phyloP scores from a whole-genome alignment of 805 yeast genomes.

The Komagataella populi region DNA sequence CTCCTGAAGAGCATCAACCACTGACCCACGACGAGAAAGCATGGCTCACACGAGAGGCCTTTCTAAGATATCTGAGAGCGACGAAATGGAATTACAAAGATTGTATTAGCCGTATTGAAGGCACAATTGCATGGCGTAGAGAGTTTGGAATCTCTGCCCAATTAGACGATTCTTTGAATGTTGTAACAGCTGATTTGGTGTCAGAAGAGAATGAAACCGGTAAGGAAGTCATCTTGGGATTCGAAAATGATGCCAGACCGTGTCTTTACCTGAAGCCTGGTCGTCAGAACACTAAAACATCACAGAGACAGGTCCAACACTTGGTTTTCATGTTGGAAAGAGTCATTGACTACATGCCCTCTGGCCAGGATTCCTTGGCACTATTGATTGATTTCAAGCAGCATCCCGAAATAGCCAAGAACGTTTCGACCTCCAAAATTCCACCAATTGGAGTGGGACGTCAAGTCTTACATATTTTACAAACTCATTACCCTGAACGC shows the following conservation, averaged over 20 bases:
- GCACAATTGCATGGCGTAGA: constrained; percentile 85
- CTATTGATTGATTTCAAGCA: constrained; percentile 85
- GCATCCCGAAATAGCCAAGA: constrained; percentile 39
- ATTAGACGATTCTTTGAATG: constrained; percentile 32
- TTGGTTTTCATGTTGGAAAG: constrained; percentile 86
- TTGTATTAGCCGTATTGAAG: constrained; percentile 61
- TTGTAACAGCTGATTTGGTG: constrained; percentile 40
- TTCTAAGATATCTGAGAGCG: constrained; percentile 82
- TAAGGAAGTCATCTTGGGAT: constrained; percentile 84
- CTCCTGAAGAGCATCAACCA: constrained; percentile 19
- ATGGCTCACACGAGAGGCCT: constrained; percentile 90
- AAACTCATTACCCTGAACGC: constrained; percentile 96
- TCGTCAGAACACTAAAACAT: constrained; percentile 85
- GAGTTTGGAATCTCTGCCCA: constrained; percentile 58
- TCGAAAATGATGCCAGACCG: constrained; percentile 81
- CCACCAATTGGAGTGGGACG: constrained; percentile 87
- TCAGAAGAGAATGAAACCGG: constrained; percentile 78
- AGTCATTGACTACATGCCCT: constrained; percentile 89
- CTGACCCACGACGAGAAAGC: constrained; percentile 51
- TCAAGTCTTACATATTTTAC: constrained; percentile 85
- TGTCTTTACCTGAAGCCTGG: constrained; percentile 90
- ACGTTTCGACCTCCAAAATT: constrained; percentile 48
- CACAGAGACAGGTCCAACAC: constrained; percentile 90
- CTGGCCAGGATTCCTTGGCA: constrained; percentile 91
- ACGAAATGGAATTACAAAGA: constrained; percentile 76